Evolutionary conservation across 2,329 filamentous ascomycete genomes (phyloP).

Genomic region (Ascochyta lentis): DNA sequence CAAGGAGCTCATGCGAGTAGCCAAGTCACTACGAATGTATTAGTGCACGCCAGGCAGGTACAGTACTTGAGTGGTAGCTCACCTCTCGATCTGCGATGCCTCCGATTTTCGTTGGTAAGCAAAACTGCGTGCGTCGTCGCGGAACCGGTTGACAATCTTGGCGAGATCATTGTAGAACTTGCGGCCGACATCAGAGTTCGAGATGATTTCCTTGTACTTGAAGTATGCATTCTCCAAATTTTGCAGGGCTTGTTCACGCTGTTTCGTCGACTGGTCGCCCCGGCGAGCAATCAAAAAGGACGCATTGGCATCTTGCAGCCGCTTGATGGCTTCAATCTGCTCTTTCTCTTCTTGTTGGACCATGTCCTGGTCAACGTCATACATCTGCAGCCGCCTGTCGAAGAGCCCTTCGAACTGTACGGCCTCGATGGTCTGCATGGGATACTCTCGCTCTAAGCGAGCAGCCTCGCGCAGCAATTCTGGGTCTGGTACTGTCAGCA

Average conservation of each 20-base stretch:
- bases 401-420: constrained; percentile 94
- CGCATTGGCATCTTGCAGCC: constrained; percentile 76
- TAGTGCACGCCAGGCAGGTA: constrained; percentile 7
- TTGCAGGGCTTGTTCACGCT: constrained; percentile 87
- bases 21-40: constrained; percentile 57
- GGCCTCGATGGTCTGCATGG: constrained; percentile 82
- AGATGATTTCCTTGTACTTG: constrained; percentile 95
- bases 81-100: constrained; percentile 79
- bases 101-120: constrained; percentile 82
- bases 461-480: constrained; percentile 84
- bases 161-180: constrained; percentile 98
- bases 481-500: constrained; percentile 59
- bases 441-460: constrained; percentile 83
- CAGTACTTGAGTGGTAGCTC: constrained; percentile 39
- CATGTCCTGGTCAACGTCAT: constrained; percentile 77
- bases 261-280: constrained; percentile 70
- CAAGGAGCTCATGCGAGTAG: constrained; percentile 65
- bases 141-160: constrained; percentile 83
- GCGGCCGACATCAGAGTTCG: constrained; percentile 85
- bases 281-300: constrained; percentile 76
- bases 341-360: constrained; percentile 75
- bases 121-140: constrained; percentile 80
- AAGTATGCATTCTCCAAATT: constrained; percentile 88
- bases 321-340: constrained; percentile 73
- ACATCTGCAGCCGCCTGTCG: constrained; percentile 78